phyloP scores from a whole-genome alignment of 257 asterid genomes.

The Solanum neorickii region DNA sequence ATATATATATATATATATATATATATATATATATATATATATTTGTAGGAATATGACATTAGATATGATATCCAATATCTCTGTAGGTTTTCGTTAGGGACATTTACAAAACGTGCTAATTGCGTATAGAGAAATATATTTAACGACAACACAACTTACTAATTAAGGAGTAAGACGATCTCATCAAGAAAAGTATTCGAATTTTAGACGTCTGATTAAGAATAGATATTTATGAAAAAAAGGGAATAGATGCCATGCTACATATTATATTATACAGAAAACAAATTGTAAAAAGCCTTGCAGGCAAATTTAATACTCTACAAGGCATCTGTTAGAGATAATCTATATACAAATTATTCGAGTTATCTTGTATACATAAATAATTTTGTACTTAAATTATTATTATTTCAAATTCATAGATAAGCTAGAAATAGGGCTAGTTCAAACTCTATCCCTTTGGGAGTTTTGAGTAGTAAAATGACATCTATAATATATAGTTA shows the following conservation, averaged over 20 bases:
- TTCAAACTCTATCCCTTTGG: background rate
- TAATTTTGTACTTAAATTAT: background rate
- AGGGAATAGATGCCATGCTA: background rate
- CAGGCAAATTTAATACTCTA: background rate
- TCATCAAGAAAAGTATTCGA: background rate
- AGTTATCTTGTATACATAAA: background rate
- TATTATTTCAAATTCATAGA: background rate
- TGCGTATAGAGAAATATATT: too few relatives aligned
- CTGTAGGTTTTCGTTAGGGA: background rate
- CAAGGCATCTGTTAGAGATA: background rate
- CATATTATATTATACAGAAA: background rate
- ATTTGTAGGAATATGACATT: too few relatives aligned
- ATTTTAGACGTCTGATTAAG: background rate
- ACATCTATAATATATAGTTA: background rate
- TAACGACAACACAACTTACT: too few relatives aligned
- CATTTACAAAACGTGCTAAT: too few relatives aligned
- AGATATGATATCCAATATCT: too few relatives aligned
- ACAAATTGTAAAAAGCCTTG: background rate
- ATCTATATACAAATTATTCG: background rate
- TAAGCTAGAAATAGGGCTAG: background rate
- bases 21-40: background rate
- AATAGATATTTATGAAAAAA: background rate
- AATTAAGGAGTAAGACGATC: background rate
- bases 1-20: too few relatives aligned
- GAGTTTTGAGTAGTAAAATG: background rate